Evolutionary conservation across 306 rosid genomes (phyloP).

Genomic region (Begonia fuchsioides): DNA sequence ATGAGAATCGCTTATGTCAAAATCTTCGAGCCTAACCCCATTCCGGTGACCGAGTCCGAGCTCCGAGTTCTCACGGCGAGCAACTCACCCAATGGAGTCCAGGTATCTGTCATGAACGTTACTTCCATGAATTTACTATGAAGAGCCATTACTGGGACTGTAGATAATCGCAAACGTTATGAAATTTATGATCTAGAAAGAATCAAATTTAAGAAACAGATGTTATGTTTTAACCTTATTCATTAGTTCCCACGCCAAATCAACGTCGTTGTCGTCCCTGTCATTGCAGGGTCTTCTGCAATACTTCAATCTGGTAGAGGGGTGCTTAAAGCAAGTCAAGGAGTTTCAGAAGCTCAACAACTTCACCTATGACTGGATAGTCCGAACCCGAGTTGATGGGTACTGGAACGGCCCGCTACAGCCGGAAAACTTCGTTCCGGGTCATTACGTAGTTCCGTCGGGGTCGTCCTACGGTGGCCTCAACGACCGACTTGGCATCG

Average conservation of each 20-base stretch:
- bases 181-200: too few species aligned
- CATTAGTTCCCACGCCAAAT: too few species aligned
- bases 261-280: too few species aligned
- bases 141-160: too few species aligned
- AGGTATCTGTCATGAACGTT: conserved; percentile 54
- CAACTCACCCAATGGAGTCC: conserved; percentile 81
- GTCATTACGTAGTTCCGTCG: conserved; percentile 52
- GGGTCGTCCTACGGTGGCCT: conserved; percentile 75
- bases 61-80: conserved; percentile 52
- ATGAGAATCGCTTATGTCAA: conserved; percentile 44
- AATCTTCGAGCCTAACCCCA: conserved; percentile 40
- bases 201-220: too few species aligned
- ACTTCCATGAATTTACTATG: too few species aligned
- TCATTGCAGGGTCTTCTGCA: conserved; percentile 64
- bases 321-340: conserved; percentile 49
- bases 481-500: conserved; percentile 74
- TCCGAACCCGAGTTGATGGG: conserved; percentile 85
- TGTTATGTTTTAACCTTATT: too few species aligned
- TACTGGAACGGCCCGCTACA: conserved; percentile 70
- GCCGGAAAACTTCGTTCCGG: conserved; percentile 34
- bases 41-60: conserved; percentile 47
- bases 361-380: conserved; percentile 68
- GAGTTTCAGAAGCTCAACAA: conserved; percentile 29
- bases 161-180: too few species aligned
- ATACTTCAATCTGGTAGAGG: conserved; percentile 75